A percentile compares a stretch with the other conserved stretches of the same genome.
phyloP scores from a whole-genome alignment of 305 asterid species.

The Fraxinus albicans region DNA sequence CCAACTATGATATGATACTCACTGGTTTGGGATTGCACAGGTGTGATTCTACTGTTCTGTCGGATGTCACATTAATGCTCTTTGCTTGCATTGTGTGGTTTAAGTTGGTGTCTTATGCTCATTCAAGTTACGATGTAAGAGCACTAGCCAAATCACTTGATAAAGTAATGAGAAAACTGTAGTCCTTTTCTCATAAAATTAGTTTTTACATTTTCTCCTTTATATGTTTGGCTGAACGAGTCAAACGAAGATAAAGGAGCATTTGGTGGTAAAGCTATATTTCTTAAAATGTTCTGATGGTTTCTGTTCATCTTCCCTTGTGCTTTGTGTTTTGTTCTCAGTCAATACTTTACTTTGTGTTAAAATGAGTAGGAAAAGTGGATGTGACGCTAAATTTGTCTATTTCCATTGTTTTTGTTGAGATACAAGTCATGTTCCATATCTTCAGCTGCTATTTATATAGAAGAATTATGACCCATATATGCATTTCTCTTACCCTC shows the following conservation, averaged over 20 bases:
- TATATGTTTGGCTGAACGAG: neutral
- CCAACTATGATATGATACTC: conserved; percentile 11
- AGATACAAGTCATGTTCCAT: neutral
- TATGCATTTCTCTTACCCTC: neutral
- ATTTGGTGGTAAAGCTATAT: neutral
- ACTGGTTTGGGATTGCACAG: conserved; percentile 47
- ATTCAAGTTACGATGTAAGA: conserved; percentile 84
- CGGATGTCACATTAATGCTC: conserved; percentile 80
- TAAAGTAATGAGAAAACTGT: conserved; percentile 47
- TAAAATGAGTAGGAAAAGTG: neutral
- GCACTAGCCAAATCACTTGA: conserved; percentile 62
- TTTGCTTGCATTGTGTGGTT: conserved; percentile 82
- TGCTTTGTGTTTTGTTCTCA: neutral
- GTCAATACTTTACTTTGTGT: neutral
- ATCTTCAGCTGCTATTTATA: neutral
- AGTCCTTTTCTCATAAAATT: neutral
- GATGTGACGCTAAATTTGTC: neutral
- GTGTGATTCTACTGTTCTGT: conserved; percentile 87
- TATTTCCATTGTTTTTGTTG: neutral
- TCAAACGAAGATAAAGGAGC: neutral
- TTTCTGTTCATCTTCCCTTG: neutral
- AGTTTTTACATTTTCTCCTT: neutral
- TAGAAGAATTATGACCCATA: neutral
- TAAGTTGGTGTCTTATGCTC: conserved; percentile 93
- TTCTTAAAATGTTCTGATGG: neutral